These are phyloP conservation scores for Tricholoma furcatifolium DNA, from an alignment of 768 basidiomycete genomes.

Conservation along the genomic window DNA sequence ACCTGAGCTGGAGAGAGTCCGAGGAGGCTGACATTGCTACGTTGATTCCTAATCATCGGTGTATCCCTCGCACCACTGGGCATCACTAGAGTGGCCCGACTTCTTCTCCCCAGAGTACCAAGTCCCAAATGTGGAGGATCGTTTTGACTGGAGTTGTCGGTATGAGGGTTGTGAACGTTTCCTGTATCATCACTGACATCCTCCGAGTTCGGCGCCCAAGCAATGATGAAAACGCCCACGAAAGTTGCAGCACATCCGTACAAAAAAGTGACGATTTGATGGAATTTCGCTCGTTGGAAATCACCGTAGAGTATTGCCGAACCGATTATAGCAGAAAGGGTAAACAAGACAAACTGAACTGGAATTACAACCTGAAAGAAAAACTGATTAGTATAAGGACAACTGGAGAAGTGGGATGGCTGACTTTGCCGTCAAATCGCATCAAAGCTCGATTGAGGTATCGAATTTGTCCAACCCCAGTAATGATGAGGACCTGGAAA, in stretches of 20 bases:
- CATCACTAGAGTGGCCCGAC: constrained; percentile 46
- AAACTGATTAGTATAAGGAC: not conserved
- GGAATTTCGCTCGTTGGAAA: constrained; percentile 79
- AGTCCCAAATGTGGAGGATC: constrained; percentile 27
- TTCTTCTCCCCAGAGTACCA: constrained; percentile 37
- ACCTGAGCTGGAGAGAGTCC: constrained; percentile 78
- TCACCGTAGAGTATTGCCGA: constrained; percentile 94
- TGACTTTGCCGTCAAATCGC: constrained; percentile 89
- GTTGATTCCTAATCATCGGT: constrained; percentile 49
- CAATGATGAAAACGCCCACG: constrained; percentile 84
- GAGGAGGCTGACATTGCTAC: constrained; percentile 59
- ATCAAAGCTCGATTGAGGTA: constrained; percentile 87
- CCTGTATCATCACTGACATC: constrained; percentile 27
- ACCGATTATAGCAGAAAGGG: constrained; percentile 87
- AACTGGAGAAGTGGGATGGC: constrained; percentile 7
- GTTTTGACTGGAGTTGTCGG: constrained; percentile 16
- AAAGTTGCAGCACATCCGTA: constrained; percentile 92
- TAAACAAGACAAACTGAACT: constrained; percentile 93
- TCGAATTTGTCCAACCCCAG: constrained; percentile 81
- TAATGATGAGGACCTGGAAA: constrained; percentile 60
- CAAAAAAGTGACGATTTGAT: constrained; percentile 79
- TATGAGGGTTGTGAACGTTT: constrained; percentile 21
- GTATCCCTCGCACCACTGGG: constrained; percentile 44
- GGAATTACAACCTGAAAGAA: constrained; percentile 80
- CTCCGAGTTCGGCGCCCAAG: constrained; percentile 50